Percentiles rank a stretch among this genome's conserved stretches.
Evolutionary conservation across 2,329 filamentous ascomycete genomes (phyloP).

Genomic region (Fusarium virguliforme): DNA sequence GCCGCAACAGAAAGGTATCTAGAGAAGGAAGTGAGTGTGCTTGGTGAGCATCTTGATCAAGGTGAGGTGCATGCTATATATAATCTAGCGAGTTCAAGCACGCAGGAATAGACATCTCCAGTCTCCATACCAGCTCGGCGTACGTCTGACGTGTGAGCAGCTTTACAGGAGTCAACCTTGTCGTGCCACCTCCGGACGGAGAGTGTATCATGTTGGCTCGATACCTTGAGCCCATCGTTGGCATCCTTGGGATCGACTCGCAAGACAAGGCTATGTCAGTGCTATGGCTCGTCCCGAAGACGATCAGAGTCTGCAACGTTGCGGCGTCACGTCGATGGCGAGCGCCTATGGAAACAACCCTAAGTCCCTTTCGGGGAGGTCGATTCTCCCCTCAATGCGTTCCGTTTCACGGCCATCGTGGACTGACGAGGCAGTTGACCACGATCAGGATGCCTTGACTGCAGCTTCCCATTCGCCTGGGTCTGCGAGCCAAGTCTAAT

Average conservation of each 20-base stretch:
- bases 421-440: neutral
- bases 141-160: slow-evolving; percentile 13
- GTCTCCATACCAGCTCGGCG: neutral
- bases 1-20: slow-evolving; percentile 34
- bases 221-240: slow-evolving; percentile 5
- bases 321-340: neutral
- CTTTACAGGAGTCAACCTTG: slow-evolving; percentile 4
- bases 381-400: neutral
- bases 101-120: slow-evolving; percentile 5
- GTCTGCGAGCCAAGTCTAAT: slow-evolving; percentile 5
- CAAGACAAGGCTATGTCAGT: neutral
- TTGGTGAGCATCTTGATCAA: neutral
- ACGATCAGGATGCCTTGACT: neutral
- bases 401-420: slow-evolving; percentile 10
- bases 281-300: neutral
- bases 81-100: neutral
- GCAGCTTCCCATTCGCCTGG: slow-evolving; percentile 1
- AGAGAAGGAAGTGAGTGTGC: slow-evolving; percentile 19
- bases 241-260: slow-evolving; percentile 4
- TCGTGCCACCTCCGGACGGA: slow-evolving; percentile 24
- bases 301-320: slow-evolving; percentile 7
- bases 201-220: slow-evolving; percentile 30
- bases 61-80: slow-evolving; percentile 12
- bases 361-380: neutral
- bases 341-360: neutral